Conservation (phyloP, 2,329 filamentous ascomycete species). For the Aureobasidium sp. region DNA sequence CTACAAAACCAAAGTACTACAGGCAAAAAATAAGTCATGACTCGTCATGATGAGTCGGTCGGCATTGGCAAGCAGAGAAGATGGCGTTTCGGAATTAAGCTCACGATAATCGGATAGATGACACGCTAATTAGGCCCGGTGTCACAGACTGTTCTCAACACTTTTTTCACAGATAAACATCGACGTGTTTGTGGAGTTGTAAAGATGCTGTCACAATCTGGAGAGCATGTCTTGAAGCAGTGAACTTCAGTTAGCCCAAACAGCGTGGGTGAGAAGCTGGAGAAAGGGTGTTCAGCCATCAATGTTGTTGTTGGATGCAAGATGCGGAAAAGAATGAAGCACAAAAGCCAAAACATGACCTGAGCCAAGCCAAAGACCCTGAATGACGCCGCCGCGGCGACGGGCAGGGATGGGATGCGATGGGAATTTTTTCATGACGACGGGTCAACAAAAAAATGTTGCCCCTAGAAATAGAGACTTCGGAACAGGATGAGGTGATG, state of each 20-base stretch:
- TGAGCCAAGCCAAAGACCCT: slow-evolving; percentile 5
- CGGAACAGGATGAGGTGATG: slow-evolving; percentile 11
- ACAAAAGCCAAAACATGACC: not conserved
- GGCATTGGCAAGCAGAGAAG: not conserved
- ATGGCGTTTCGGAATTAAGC: slow-evolving; percentile 6
- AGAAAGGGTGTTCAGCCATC: not conserved
- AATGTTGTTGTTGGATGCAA: not conserved
- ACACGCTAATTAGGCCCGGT: slow-evolving; percentile 8
- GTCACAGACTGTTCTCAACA: slow-evolving; percentile 7
- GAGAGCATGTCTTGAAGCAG: not conserved
- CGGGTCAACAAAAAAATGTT: slow-evolving; percentile 12
- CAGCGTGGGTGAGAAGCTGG: slow-evolving; percentile 9
- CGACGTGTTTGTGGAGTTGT: not conserved
- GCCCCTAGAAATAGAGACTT: not conserved
- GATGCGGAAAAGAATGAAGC: not conserved
- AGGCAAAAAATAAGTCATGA: not conserved
- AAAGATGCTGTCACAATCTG: not conserved
- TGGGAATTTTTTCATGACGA: slow-evolving; percentile 8
- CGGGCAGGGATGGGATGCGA: slow-evolving; percentile 1
- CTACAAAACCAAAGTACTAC: not conserved
- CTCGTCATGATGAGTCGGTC: not conserved
- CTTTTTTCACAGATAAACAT: not conserved
- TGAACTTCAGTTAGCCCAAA: not conserved
- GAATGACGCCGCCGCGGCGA: slow-evolving; percentile 2
- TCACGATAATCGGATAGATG: slow-evolving; percentile 4